phyloP scores from a whole-genome alignment of 441 rosid genomes.

The Syzygium malaccense region DNA sequence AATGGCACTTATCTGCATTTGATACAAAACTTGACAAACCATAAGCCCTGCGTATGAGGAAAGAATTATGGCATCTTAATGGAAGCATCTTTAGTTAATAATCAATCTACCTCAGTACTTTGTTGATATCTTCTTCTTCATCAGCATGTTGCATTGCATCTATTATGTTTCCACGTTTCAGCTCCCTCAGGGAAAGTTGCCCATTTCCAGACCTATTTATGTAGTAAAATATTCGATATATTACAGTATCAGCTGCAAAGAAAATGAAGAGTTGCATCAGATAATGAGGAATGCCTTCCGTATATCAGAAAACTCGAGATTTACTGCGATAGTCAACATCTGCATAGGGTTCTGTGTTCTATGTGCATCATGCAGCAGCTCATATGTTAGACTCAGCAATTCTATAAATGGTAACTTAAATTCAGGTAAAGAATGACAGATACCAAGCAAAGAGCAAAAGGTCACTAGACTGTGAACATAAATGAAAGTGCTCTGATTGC shows the following conservation, averaged over 20 bases:
- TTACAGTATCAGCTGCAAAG: constrained; percentile 89
- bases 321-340: background rate
- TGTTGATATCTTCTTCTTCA: constrained; percentile 98
- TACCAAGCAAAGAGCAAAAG: background rate
- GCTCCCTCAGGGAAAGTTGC: constrained; percentile 79
- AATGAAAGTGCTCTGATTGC: background rate
- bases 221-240: constrained; percentile 94
- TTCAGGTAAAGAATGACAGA: background rate
- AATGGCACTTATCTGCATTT: background rate
- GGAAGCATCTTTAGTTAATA: background rate
- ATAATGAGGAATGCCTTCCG: background rate
- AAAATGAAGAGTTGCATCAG: background rate
- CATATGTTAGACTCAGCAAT: background rate
- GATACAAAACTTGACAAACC: background rate
- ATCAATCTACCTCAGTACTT: constrained; percentile 73
- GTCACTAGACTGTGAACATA: background rate
- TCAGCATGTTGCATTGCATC: constrained; percentile 91
- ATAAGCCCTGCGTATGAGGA: background rate
- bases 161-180: constrained; percentile 79
- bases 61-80: background rate
- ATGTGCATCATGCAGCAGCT: background rate
- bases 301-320: background rate
- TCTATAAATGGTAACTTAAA: background rate
- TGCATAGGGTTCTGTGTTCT: background rate
- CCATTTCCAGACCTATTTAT: constrained; percentile 90